Percentiles rank a stretch among this genome's conserved stretches.
Evolutionary conservation across 2,329 filamentous ascomycete genomes (phyloP).

Genomic region (Aspergillus uvarum): DNA sequence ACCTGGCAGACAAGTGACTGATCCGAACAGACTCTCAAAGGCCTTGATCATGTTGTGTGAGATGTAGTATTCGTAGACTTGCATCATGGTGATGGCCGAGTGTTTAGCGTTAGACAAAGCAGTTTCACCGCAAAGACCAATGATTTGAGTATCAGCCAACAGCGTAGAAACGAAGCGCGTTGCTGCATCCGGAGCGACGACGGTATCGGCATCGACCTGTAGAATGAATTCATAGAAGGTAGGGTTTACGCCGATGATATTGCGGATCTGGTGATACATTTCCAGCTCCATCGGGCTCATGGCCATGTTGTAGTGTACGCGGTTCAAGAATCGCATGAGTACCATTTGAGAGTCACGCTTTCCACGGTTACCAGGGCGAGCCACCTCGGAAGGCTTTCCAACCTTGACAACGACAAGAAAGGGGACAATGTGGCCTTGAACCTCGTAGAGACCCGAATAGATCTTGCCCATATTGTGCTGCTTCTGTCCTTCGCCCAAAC

Average conservation of each 20-base stretch:
- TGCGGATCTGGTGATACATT: constrained; percentile 97
- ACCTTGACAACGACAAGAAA: constrained; percentile 97
- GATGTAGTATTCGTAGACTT: constrained; percentile 99
- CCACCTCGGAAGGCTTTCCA: constrained; percentile 76
- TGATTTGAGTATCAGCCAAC: constrained; percentile 86
- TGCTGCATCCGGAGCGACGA: constrained; percentile 83
- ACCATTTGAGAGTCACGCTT: constrained; percentile 99
- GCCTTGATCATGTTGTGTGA: constrained; percentile 96
- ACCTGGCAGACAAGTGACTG: constrained; percentile 94
- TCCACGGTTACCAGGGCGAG: constrained; percentile 85
- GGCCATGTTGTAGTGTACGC: constrained; percentile 92
- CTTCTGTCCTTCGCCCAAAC: constrained; percentile 89
- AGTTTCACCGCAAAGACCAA: constrained; percentile 93
- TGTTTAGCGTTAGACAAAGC: constrained; percentile 88
- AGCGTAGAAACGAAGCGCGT: constrained; percentile 91
- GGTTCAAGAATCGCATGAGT: constrained; percentile 98
- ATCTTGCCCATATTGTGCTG: constrained; percentile 99
- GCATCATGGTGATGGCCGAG: constrained; percentile 97
- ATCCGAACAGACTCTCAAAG: constrained; percentile 95
- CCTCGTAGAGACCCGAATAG: constrained; percentile 96
- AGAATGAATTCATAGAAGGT: constrained; percentile 97
- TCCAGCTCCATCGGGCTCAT: constrained; percentile 97
- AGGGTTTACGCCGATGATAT: constrained; percentile 97
- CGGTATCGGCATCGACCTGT: constrained; percentile 95
- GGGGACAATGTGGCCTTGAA: constrained; percentile 95